Evolutionary conservation across 2,329 filamentous ascomycete genomes (phyloP).

Genomic region (Colletotrichum trifolii): DNA sequence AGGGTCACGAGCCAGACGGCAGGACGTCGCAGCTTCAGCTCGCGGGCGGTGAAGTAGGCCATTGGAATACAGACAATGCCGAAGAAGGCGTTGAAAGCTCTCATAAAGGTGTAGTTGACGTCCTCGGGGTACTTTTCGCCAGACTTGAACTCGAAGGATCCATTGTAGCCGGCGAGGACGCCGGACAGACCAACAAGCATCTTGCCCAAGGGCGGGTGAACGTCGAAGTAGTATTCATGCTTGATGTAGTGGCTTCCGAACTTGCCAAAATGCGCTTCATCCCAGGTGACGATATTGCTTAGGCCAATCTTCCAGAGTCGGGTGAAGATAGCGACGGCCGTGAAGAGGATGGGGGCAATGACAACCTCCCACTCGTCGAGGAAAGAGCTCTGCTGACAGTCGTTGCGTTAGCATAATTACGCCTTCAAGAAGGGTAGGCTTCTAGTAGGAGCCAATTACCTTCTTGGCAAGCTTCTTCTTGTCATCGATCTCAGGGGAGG

Average conservation of each 20-base stretch:
- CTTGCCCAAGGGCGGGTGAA: conserved; percentile 95
- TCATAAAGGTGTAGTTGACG: conserved; percentile 98
- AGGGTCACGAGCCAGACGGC: conserved; percentile 95
- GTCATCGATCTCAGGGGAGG: conserved; percentile 62
- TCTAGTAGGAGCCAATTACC: conserved; percentile 50
- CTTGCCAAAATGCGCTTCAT: conserved; percentile 85
- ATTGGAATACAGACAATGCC: conserved; percentile 92
- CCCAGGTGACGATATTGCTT: conserved; percentile 75
- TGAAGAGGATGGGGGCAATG: conserved; percentile 71
- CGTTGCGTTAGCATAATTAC: conserved; percentile 39
- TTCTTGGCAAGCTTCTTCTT: conserved; percentile 70
- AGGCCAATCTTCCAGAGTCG: conserved; percentile 77
- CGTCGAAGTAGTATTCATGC: conserved; percentile 95
- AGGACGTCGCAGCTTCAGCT: conserved; percentile 85
- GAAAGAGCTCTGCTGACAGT: conserved; percentile 62
- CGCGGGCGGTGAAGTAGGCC: conserved; percentile 94
- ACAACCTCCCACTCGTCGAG: conserved; percentile 72
- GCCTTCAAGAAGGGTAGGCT: neutral
- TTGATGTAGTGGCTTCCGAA: conserved; percentile 99
- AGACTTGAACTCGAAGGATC: conserved; percentile 99
- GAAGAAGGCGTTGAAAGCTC: conserved; percentile 95
- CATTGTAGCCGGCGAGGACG: conserved; percentile 97
- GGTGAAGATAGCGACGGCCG: conserved; percentile 72
- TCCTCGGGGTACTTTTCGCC: conserved; percentile 95
- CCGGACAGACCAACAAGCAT: conserved; percentile 98